Base-by-base conservation (phyloP, 1,139 yeast genomes). In the Taiozyma onychis region DNA sequence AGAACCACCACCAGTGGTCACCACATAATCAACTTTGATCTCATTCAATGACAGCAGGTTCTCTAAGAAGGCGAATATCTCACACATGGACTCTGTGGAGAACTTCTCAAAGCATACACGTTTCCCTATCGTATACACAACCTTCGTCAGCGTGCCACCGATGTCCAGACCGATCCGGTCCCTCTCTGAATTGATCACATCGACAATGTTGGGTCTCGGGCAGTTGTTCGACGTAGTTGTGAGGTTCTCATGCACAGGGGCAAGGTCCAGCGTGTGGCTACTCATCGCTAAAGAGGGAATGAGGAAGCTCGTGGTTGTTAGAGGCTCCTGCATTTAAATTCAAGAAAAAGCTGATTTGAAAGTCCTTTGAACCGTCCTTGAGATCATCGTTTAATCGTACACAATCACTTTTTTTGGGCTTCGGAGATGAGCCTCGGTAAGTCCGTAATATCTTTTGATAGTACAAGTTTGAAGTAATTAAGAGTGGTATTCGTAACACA, bases 1-100 rank as follows among this genome's bases (percentile, higher is more conserved):
- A 2, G 98, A 86, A 1, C 99, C 99, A 2, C 99, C 99, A 8
- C 99, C 99, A 0, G 99, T 93, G 14, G 98, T 97, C 70, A 88
- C 79, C 41, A 93, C 78, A 58, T 80, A 81, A 8, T 49, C 47
- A 6, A 86, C 79, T 41, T 76, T 76, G 24, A 54, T 51, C 41
- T 59, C 58, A 51, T 62, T 57, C 73, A 71, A 55, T 66, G 71
- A 69, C 30, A 86, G 76, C n/a, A 87, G 68, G 41, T 71, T 68
- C 39, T 81, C 76, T 68, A 88, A 76, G 59, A 83, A 83, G 27
- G 69, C 71, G 41, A 93, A 78, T 53, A 88, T 88, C 53, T 85
- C 88, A 47, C 82, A 83, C 48, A 95, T 85, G 56, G 79, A 76
- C 52, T 84, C 89, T 0, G 98, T 91, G 65, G 93, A 97, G 61